These are phyloP conservation scores for Candida glucosophila DNA, from an alignment of 1,139 yeast genomes.

Conservation along the genomic window DNA sequence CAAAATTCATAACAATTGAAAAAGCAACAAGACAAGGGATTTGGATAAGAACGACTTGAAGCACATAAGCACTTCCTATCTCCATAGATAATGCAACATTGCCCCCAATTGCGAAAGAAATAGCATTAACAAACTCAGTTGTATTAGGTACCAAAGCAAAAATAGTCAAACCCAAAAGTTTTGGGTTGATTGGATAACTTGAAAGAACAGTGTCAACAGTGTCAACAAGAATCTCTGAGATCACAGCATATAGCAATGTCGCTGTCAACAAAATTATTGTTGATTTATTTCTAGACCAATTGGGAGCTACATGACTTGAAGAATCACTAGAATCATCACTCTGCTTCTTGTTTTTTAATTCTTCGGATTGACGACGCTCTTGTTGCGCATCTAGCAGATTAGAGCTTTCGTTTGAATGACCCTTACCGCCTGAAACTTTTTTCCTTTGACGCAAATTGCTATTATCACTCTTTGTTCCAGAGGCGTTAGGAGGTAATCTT, in stretches of 20 bases:
- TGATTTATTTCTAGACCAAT: constrained; percentile 87
- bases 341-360: constrained; percentile 11
- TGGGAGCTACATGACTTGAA: constrained; percentile 94
- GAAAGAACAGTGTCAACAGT: constrained; percentile 85
- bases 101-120: constrained; percentile 92
- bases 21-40: constrained; percentile 84
- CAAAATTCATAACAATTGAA: constrained; percentile 43
- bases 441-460: constrained; percentile 2
- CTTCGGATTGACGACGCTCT: too few species aligned
- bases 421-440: constrained; percentile 2
- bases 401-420: constrained; percentile 2
- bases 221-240: constrained; percentile 91
- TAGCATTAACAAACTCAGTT: constrained; percentile 93
- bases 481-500: neutral
- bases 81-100: constrained; percentile 96
- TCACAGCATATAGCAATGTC: constrained; percentile 79
- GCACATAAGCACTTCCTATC: constrained; percentile 94
- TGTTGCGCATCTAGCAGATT: too few species aligned
- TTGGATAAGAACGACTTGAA: constrained; percentile 92
- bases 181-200: constrained; percentile 73
- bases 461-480: neutral
- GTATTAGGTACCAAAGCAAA: constrained; percentile 96
- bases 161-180: constrained; percentile 84
- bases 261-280: constrained; percentile 79
- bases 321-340: constrained; percentile 26